These are phyloP conservation scores for Chondrostereum purpureum DNA, from an alignment of 1,284 basidiomycete species.

Conservation along the genomic window DNA sequence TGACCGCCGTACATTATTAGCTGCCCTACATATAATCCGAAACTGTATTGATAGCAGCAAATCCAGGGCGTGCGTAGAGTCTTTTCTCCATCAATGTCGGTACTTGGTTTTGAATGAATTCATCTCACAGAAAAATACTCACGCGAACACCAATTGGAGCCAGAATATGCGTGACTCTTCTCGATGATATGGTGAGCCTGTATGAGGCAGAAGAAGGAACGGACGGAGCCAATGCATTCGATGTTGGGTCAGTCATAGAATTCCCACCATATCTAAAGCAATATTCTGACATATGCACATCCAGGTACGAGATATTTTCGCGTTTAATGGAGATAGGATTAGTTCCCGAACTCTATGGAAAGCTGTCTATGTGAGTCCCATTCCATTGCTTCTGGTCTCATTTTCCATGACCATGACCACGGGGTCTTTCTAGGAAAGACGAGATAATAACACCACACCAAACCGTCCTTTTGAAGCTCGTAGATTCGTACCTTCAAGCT, in stretches of 20 bases:
- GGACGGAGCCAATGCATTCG: conserved; percentile 61
- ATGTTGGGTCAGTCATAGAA: conserved; percentile 54
- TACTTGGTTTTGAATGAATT: neutral
- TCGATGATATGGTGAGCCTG: conserved; percentile 62
- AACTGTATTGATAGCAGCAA: conserved; percentile 61
- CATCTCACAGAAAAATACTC: conserved; percentile 39
- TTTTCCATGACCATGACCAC: neutral
- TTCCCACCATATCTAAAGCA: too few species aligned
- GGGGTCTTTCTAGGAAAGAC: conserved; percentile 47
- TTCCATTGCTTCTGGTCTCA: conserved; percentile 5
- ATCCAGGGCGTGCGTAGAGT: conserved; percentile 52
- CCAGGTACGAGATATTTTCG: conserved; percentile 51
- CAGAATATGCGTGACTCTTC: conserved; percentile 52
- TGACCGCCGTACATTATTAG: conserved; percentile 55
- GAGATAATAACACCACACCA: conserved; percentile 81
- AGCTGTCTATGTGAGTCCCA: conserved; percentile 42
- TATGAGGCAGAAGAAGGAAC: conserved; percentile 59
- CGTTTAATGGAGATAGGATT: conserved; percentile 45
- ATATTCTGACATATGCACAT: conserved; percentile 5
- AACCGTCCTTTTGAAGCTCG: conserved; percentile 76
- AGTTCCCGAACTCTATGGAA: conserved; percentile 42
- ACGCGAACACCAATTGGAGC: conserved; percentile 45
- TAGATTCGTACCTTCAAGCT: conserved; percentile 74
- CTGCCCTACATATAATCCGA: conserved; percentile 63
- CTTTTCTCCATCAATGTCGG: neutral